Evolutionary conservation across 2,329 filamentous ascomycete species (phyloP).

Genomic region (Aphanocladium album): DNA sequence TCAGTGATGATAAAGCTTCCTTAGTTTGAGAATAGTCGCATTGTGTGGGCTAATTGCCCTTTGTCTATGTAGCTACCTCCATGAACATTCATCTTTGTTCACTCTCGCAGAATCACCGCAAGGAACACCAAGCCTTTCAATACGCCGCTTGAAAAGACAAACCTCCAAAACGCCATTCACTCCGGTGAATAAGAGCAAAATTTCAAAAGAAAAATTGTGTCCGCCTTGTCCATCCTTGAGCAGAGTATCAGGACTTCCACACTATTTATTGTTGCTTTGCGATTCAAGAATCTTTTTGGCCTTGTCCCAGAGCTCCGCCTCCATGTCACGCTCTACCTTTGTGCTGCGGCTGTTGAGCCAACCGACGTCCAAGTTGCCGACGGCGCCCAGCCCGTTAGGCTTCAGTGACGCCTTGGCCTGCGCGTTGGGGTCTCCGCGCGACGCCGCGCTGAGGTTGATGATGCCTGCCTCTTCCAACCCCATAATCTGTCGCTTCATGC

Average conservation of each 20-base stretch:
- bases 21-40: too few relatives aligned
- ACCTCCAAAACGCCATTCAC: too few relatives aligned
- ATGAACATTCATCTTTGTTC: too few relatives aligned
- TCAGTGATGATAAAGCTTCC: background rate
- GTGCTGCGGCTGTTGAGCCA: conserved; percentile 84
- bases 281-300: conserved; percentile 34
- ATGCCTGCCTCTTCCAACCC: conserved; percentile 79
- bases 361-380: conserved; percentile 70
- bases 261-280: conserved; percentile 18
- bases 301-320: conserved; percentile 67
- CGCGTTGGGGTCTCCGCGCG: conserved; percentile 27
- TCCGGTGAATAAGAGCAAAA: background rate
- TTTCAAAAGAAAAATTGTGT: background rate
- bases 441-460: conserved; percentile 44
- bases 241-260: background rate
- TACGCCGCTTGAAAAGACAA: too few relatives aligned
- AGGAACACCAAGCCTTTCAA: too few relatives aligned
- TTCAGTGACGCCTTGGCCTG: conserved; percentile 43
- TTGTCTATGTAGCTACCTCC: too few relatives aligned
- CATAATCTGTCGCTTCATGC: conserved; percentile 61
- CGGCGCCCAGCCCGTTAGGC: conserved; percentile 50
- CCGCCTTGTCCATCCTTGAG: too few relatives aligned
- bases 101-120: too few relatives aligned
- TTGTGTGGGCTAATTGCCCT: too few relatives aligned
- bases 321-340: conserved; percentile 76